These are phyloP conservation scores for Diaporthe ampelina DNA, from an alignment of 2,329 filamentous ascomycete species.

Conservation along the genomic window DNA sequence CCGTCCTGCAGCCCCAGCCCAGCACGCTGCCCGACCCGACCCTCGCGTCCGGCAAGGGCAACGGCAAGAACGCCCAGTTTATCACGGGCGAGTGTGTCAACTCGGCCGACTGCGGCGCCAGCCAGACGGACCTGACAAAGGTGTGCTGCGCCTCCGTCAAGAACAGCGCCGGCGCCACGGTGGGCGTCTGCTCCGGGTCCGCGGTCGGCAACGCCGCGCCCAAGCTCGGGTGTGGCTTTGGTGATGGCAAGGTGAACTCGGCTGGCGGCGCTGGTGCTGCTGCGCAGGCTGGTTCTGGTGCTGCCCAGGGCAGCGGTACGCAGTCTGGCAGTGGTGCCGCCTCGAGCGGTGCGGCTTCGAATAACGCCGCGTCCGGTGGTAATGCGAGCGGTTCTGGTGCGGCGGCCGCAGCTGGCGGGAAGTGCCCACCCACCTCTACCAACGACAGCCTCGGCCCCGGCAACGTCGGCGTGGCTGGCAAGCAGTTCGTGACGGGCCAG, in stretches of 20 bases:
- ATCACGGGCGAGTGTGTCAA: conserved; percentile 32
- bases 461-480: not conserved
- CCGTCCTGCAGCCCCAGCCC: conserved; percentile 29
- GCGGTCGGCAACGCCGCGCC: conserved; percentile 32
- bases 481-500: conserved; percentile 37
- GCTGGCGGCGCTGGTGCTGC: not conserved
- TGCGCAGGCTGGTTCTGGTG: not conserved
- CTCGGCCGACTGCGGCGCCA: conserved; percentile 31
- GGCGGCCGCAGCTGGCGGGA: not conserved
- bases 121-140: conserved; percentile 28
- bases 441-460: conserved; percentile 23
- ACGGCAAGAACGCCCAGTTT: conserved; percentile 34
- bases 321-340: not conserved
- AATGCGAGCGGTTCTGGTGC: not conserved
- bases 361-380: not conserved
- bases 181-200: conserved; percentile 34
- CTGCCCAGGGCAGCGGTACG: not conserved
- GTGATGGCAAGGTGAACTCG: conserved; percentile 24
- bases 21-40: conserved; percentile 22
- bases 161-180: conserved; percentile 20
- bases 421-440: conserved; percentile 1
- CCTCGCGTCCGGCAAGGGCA: conserved; percentile 13
- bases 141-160: conserved; percentile 35
- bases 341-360: not conserved
- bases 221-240: conserved; percentile 34